Conservation (phyloP, 306 rosid genomes). For the Pachyrhizus erosus region DNA sequence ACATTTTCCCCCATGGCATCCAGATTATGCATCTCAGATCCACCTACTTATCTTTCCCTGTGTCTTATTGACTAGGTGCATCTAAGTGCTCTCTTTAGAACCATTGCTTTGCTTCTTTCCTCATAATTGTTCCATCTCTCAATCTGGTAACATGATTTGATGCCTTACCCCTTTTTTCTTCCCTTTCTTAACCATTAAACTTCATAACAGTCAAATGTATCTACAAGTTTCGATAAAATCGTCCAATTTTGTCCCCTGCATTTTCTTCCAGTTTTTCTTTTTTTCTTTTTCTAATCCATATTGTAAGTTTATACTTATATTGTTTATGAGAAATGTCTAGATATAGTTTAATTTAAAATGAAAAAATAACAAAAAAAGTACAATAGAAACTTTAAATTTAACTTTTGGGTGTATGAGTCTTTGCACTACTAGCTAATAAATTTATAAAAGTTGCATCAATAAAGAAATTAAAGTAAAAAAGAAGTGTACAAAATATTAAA, state of each 20-base stretch:
- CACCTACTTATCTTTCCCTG: slow-evolving; percentile 44
- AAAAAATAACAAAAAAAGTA: too few relatives aligned
- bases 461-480: neutral
- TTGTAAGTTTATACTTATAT: neutral
- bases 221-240: neutral
- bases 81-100: slow-evolving; percentile 27
- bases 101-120: neutral
- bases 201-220: neutral
- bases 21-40: slow-evolving; percentile 48
- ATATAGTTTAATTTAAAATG: neutral
- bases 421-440: neutral
- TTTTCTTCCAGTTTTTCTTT: neutral
- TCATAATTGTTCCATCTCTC: neutral
- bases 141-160: slow-evolving; percentile 19
- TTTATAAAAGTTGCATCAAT: neutral
- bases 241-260: neutral
- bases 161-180: neutral
- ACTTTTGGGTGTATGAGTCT: neutral
- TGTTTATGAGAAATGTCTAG: neutral
- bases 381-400: neutral
- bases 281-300: neutral
- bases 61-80: slow-evolving; percentile 24
- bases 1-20: neutral
- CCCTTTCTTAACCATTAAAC: neutral
- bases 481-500: neutral